Percentiles rank a stretch among this genome's conserved stretches.
Evolutionary conservation across 441 rosid genomes (phyloP).

Genomic region (Eutrema salsugineum): DNA sequence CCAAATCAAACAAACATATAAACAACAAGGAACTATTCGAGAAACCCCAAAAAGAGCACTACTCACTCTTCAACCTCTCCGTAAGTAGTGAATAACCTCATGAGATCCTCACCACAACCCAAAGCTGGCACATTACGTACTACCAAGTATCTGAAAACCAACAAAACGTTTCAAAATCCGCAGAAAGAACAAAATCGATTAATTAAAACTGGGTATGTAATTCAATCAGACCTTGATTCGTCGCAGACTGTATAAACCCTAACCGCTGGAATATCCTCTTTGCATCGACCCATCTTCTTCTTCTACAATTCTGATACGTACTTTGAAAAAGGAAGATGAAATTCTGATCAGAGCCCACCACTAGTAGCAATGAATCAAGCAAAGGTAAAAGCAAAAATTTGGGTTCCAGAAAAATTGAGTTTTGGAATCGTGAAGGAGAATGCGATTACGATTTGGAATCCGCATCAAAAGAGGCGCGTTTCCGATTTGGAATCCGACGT

Average conservation of each 20-base stretch:
- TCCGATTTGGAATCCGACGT: no score
- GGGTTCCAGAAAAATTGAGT: no score
- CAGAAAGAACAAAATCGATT: background rate
- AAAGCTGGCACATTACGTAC: slow-evolving; percentile 78
- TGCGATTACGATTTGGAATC: no score
- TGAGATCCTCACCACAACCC: slow-evolving; percentile 82
- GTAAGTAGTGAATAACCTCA: slow-evolving; percentile 59
- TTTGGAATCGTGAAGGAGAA: no score
- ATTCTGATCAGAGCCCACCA: no score
- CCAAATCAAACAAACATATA: background rate
- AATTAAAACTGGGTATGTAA: background rate
- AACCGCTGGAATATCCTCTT: slow-evolving; percentile 63
- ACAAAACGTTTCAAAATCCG: background rate
- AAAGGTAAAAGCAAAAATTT: no score
- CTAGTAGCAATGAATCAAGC: no score
- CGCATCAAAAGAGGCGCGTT: no score
- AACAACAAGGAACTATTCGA: background rate
- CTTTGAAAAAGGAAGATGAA: background rate
- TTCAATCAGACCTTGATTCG: slow-evolving; percentile 68
- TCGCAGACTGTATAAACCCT: slow-evolving; percentile 83
- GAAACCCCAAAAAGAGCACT: background rate
- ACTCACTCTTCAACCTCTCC: slow-evolving; percentile 86
- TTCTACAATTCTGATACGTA: background rate
- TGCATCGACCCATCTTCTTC: slow-evolving; percentile 57
- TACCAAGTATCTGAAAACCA: slow-evolving; percentile 55